phyloP scores from a whole-genome alignment of 805 yeast genomes.

The Saccharomycopsis oosterbeekiorum region DNA sequence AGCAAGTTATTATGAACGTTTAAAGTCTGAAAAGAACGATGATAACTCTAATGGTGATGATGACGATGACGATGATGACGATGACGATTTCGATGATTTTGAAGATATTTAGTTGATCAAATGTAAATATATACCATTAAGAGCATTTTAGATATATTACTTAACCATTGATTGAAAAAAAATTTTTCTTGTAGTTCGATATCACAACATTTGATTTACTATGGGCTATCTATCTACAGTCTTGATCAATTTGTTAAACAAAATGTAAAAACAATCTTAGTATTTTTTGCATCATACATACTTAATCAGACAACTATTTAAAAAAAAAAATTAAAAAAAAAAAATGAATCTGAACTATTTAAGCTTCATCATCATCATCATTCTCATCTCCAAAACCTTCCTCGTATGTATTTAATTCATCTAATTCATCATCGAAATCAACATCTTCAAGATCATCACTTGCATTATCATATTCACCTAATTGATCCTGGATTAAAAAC shows the following conservation, averaged over 20 bases:
- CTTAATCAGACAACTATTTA: not conserved
- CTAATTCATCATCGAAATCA: slow-evolving; percentile 24
- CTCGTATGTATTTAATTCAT: slow-evolving; percentile 26
- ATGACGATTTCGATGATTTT: slow-evolving; percentile 29
- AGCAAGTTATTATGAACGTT: slow-evolving; percentile 65
- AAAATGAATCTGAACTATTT: slow-evolving; percentile 16
- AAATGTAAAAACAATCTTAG: too few relatives aligned
- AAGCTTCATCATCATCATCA: slow-evolving; percentile 20
- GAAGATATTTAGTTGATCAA: slow-evolving; percentile 24
- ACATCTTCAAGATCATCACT: slow-evolving; percentile 25
- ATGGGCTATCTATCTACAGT: too few relatives aligned
- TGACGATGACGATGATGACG: slow-evolving; percentile 37
- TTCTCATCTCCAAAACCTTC: slow-evolving; percentile 25
- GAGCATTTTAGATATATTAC: too few relatives aligned
- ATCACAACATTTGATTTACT: too few relatives aligned
- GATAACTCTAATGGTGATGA: slow-evolving; percentile 53
- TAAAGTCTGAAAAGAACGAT: slow-evolving; percentile 58
- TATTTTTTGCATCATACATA: too few relatives aligned
- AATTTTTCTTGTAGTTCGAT: too few relatives aligned
- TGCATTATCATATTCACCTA: slow-evolving; percentile 15
- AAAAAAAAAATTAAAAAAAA: not conserved
- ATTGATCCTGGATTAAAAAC: slow-evolving; percentile 11
- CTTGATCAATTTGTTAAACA: too few relatives aligned
- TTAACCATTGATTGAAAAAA: too few relatives aligned
- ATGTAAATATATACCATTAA: slow-evolving; percentile 16